Conservation (phyloP, 1,284 basidiomycete genomes). For the Entoloma clypeatum region DNA sequence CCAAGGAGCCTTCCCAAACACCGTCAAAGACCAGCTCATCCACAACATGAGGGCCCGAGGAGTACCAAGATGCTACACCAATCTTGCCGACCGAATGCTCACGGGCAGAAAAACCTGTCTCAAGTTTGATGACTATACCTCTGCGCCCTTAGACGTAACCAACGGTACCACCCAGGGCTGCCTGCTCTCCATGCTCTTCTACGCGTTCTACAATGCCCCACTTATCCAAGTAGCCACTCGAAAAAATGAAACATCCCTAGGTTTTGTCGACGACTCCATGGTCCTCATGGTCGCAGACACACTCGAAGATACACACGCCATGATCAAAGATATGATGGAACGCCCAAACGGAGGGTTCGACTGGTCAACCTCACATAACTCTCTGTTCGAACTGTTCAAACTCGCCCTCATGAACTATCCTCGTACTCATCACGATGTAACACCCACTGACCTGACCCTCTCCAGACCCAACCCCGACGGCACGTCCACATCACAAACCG, state of each 20-base stretch:
- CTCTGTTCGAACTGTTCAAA: no score
- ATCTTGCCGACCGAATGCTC: constrained; percentile 18
- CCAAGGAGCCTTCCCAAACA: constrained; percentile 31
- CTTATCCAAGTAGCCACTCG: no score
- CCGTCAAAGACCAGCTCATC: constrained; percentile 22
- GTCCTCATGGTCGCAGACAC: neutral
- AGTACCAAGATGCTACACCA: constrained; percentile 22
- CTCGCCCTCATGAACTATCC: no score
- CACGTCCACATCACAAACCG: constrained; percentile 3
- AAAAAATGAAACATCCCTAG: no score
- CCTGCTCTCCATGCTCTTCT: constrained; percentile 23
- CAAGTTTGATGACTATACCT: constrained; percentile 25
- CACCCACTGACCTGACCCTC: no score
- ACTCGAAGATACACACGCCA: neutral
- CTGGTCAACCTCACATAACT: no score
- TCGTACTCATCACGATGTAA: no score
- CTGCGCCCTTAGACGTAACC: constrained; percentile 17
- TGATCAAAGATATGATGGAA: neutral
- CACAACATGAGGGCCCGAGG: constrained; percentile 27
- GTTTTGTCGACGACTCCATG: no score
- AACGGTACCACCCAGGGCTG: constrained; percentile 28
- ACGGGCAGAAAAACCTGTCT: constrained; percentile 18
- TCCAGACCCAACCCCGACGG: no score
- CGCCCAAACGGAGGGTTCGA: neutral
- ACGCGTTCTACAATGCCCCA: constrained; percentile 26